phyloP scores from a whole-genome alignment of 2,329 filamentous ascomycete genomes.

The Chaetomiaceae sp. region DNA sequence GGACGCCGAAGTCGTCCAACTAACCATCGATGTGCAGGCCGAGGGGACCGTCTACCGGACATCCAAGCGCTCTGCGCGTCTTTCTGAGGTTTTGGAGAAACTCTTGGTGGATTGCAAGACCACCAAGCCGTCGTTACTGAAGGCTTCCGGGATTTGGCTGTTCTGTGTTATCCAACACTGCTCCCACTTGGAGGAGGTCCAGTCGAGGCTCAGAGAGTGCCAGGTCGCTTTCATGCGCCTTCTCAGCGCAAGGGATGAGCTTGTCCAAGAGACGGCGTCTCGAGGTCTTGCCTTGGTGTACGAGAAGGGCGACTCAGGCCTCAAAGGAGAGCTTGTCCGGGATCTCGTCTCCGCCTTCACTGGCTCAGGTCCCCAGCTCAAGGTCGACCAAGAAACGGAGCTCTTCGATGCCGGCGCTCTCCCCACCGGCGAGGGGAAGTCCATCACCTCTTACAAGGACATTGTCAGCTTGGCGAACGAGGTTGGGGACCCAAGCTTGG shows the following conservation, averaged over 20 bases:
- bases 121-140: conserved; percentile 83
- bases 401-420: conserved; percentile 88
- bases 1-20: conserved; percentile 73
- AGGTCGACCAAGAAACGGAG: conserved; percentile 85
- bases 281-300: conserved; percentile 89
- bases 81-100: conserved; percentile 61
- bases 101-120: conserved; percentile 73
- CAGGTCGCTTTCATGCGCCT: conserved; percentile 86
- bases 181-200: conserved; percentile 70
- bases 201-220: conserved; percentile 68
- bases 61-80: conserved; percentile 37
- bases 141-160: conserved; percentile 93
- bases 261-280: conserved; percentile 93
- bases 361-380: conserved; percentile 67
- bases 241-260: conserved; percentile 81
- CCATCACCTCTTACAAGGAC: conserved; percentile 94
- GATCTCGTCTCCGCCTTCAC: conserved; percentile 89
- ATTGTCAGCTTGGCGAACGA: conserved; percentile 95
- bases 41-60: conserved; percentile 30
- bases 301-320: conserved; percentile 76
- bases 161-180: conserved; percentile 89
- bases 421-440: conserved; percentile 82
- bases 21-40: conserved; percentile 70
- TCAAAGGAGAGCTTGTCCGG: conserved; percentile 78
- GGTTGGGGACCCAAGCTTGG: conserved; percentile 90